phyloP scores from a whole-genome alignment of 805 yeast genomes.

The Candida pini region DNA sequence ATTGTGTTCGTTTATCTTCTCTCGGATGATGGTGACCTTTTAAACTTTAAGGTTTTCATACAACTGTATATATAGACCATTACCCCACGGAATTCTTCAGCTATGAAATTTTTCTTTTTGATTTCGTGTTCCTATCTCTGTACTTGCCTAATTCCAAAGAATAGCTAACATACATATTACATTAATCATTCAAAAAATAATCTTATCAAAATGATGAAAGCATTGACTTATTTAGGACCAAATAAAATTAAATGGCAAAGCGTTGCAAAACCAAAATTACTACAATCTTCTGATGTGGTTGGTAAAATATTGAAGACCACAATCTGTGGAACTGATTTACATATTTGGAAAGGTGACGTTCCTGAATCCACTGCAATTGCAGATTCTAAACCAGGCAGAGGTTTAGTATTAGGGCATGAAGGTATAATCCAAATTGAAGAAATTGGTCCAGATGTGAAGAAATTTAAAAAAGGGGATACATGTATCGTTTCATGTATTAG shows the following conservation, averaged over 20 bases:
- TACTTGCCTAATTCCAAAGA: no score
- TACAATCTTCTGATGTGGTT: slow-evolving; percentile 47
- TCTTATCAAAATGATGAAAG: slow-evolving; percentile 35
- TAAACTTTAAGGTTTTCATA: no score
- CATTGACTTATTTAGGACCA: slow-evolving; percentile 41
- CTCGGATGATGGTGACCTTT: no score
- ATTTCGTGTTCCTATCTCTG: no score
- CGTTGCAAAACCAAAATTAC: slow-evolving; percentile 38
- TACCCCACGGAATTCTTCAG: no score
- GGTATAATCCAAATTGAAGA: slow-evolving; percentile 49
- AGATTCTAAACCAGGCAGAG: slow-evolving; percentile 13
- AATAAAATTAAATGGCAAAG: slow-evolving; percentile 32
- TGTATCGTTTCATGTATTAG: slow-evolving; percentile 65
- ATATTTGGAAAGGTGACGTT: slow-evolving; percentile 56
- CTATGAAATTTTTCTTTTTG: no score
- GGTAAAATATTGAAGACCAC: slow-evolving; percentile 54
- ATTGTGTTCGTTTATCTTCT: no score
- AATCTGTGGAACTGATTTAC: slow-evolving; percentile 62
- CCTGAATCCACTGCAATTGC: slow-evolving; percentile 42
- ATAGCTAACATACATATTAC: no score
- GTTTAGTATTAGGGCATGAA: slow-evolving; percentile 53
- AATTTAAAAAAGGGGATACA: slow-evolving; percentile 49
- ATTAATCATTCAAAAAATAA: no score
- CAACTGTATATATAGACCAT: no score
- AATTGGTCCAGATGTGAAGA: slow-evolving; percentile 43